Conservation (phyloP, 331 rosid species). For the Erythrophleum ivorense region DNA sequence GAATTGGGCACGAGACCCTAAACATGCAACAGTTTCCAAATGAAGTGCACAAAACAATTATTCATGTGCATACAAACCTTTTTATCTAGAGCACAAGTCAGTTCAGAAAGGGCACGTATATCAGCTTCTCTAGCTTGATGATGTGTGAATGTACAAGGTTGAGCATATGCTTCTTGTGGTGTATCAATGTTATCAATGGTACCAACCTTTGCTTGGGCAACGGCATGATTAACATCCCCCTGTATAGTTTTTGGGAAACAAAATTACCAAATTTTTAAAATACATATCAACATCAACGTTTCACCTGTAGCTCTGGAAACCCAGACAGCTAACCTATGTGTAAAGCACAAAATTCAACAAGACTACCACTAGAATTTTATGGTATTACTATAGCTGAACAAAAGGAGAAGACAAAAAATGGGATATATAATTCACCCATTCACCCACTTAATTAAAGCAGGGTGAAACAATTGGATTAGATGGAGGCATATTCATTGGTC, state of each 20-base stretch:
- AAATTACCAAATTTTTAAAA: neutral
- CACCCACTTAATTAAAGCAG: slow-evolving; percentile 20
- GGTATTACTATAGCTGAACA: neutral
- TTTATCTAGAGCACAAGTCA: slow-evolving; percentile 65
- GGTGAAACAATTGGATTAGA: slow-evolving; percentile 5
- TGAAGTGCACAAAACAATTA: neutral
- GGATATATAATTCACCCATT: neutral
- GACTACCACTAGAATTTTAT: neutral
- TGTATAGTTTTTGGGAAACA: slow-evolving; percentile 38
- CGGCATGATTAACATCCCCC: slow-evolving; percentile 46
- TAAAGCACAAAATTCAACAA: slow-evolving; percentile 15
- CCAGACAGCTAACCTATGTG: slow-evolving; percentile 7
- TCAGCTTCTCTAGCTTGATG: slow-evolving; percentile 83
- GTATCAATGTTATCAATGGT: slow-evolving; percentile 48
- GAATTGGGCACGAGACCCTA: neutral
- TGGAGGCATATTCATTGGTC: neutral
- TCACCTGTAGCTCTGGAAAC: neutral
- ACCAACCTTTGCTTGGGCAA: slow-evolving; percentile 50
- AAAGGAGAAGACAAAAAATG: neutral
- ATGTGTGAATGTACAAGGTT: slow-evolving; percentile 48
- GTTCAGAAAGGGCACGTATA: slow-evolving; percentile 65
- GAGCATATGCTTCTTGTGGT: slow-evolving; percentile 52
- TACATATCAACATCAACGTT: neutral
- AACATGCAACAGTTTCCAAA: neutral
- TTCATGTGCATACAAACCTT: slow-evolving; percentile 53